Conservation (phyloP, 768 basidiomycete genomes). For the Russula foetens region DNA sequence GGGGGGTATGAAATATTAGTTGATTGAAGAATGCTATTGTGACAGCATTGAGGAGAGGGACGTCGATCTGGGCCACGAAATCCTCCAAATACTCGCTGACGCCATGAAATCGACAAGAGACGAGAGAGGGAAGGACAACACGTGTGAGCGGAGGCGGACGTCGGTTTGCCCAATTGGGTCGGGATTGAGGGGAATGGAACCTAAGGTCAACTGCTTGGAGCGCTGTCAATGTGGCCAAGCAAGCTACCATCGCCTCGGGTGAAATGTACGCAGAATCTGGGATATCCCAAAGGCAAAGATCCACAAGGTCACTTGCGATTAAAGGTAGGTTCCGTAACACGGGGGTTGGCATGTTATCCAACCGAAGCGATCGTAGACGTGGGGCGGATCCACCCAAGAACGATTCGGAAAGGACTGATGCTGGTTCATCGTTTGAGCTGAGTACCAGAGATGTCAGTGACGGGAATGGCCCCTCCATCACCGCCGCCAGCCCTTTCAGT, state of each 20-base stretch:
- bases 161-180: not conserved
- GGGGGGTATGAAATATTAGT: not conserved
- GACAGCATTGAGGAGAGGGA: not conserved
- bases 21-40: not conserved
- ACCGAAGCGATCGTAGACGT: not conserved
- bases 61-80: not conserved
- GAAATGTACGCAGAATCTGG: not conserved
- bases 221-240: not conserved
- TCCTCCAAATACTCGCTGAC: not conserved
- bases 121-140: not conserved
- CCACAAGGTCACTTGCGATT: not conserved
- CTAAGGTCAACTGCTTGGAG: not conserved
- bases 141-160: not conserved
- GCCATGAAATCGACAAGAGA: not conserved
- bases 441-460: not conserved
- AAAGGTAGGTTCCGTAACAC: not conserved
- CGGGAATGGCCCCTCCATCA: not conserved
- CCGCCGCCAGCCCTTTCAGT: not conserved
- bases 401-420: not conserved
- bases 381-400: not conserved
- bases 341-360: not conserved
- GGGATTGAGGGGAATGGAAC: not conserved
- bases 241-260: not conserved
- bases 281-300: not conserved
- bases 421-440: not conserved